Percentiles rank a stretch among this genome's conserved stretches.
These are phyloP conservation scores for Annulohypoxylon truncatum DNA, from an alignment of 2,329 filamentous ascomycete species.

Conservation along the genomic window DNA sequence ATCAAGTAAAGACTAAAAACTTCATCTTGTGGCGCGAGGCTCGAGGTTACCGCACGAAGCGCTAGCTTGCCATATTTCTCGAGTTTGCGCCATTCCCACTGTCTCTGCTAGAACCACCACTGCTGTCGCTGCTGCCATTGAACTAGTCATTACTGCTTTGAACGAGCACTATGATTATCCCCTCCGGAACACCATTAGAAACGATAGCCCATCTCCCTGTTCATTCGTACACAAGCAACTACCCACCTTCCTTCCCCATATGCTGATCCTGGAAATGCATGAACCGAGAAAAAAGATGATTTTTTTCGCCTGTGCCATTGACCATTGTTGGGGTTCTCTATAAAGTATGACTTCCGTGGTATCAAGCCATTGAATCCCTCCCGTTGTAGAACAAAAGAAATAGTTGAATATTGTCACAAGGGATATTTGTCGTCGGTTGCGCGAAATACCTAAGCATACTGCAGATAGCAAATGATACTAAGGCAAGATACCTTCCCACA, in stretches of 20 bases:
- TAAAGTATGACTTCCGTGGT: conserved; percentile 51
- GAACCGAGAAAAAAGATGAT: conserved; percentile 52
- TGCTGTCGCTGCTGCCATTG: conserved; percentile 25
- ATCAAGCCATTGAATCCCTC: conserved; percentile 47
- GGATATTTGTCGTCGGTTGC: conserved; percentile 33
- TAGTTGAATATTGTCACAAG: conserved; percentile 49
- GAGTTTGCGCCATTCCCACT: conserved; percentile 18
- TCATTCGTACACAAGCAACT: conserved; percentile 50
- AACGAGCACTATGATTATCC: conserved; percentile 41
- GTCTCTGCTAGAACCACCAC: conserved; percentile 9
- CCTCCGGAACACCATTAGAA: conserved; percentile 48
- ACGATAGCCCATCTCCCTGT: conserved; percentile 33
- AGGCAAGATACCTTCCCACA: conserved; percentile 74
- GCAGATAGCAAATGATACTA: conserved; percentile 49
- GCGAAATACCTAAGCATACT: conserved; percentile 10
- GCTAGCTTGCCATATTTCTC: conserved; percentile 31
- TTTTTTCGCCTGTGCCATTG: conserved; percentile 52
- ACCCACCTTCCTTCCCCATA: conserved; percentile 47
- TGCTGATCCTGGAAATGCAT: conserved; percentile 57
- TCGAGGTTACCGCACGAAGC: conserved; percentile 30
- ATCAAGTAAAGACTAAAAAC: conserved; percentile 41
- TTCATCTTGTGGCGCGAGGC: conserved; percentile 38
- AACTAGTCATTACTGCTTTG: conserved; percentile 34
- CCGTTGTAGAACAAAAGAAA: conserved; percentile 50
- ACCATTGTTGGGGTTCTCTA: conserved; percentile 51